Percentiles rank a stretch among this genome's conserved stretches.
These are phyloP conservation scores for Arthroderma uncinatum DNA, from an alignment of 2,329 filamentous ascomycete species.

Conservation along the genomic window DNA sequence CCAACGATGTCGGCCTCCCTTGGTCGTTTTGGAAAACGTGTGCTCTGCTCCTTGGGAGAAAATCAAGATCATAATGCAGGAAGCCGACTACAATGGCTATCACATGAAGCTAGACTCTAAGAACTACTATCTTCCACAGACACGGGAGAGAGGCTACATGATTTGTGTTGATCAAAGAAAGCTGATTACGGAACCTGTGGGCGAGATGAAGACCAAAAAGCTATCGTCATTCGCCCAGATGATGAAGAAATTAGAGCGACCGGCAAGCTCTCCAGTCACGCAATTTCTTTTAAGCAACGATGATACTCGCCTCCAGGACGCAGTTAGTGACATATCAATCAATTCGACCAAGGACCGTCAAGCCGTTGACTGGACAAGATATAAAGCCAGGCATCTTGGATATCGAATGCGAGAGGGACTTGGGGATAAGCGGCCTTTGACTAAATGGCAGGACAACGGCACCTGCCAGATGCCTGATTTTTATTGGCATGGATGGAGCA, in stretches of 20 bases:
- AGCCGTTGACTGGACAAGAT: constrained; percentile 31
- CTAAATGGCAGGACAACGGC: constrained; percentile 48
- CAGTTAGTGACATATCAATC: constrained; percentile 38
- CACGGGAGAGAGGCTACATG: constrained; percentile 50
- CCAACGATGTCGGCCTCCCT: constrained; percentile 43
- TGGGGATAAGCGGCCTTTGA: constrained; percentile 47
- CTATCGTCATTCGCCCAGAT: constrained; percentile 32
- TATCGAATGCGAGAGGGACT: constrained; percentile 43
- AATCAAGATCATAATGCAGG: constrained; percentile 37
- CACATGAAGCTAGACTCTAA: constrained; percentile 53
- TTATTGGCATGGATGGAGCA: constrained; percentile 42
- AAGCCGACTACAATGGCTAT: constrained; percentile 46
- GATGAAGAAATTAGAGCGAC: constrained; percentile 42
- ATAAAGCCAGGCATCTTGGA: constrained; percentile 48
- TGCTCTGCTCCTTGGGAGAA: constrained; percentile 47
- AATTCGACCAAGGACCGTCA: constrained; percentile 19
- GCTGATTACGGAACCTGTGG: constrained; percentile 15
- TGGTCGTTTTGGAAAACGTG: constrained; percentile 67
- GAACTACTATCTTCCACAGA: constrained; percentile 63
- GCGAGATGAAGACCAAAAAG: constrained; percentile 20
- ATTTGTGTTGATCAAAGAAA: constrained; percentile 41
- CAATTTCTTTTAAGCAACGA: constrained; percentile 50
- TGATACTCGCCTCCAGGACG: constrained; percentile 43
- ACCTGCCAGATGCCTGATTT: constrained; percentile 45
- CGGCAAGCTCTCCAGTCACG: constrained; percentile 51